Conservation (phyloP, 208 protist genomes). For the Trypanosoma avium region DNA sequence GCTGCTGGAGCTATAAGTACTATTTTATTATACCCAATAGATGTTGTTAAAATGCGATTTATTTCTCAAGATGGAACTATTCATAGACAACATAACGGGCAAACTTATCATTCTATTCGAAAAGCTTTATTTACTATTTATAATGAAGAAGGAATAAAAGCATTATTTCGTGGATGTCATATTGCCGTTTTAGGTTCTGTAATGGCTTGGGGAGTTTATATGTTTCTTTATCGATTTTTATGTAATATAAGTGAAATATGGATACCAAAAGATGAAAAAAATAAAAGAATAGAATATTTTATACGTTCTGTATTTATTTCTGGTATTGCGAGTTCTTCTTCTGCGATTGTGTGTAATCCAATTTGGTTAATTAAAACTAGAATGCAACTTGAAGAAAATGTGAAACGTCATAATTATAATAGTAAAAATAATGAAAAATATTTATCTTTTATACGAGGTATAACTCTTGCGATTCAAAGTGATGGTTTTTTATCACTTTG, state of each 20-base stretch:
- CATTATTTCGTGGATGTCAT: slow-evolving; percentile 72
- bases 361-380: slow-evolving; percentile 91
- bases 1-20: slow-evolving; percentile 55
- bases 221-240: slow-evolving; percentile 81
- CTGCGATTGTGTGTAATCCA: slow-evolving; percentile 74
- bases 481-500: slow-evolving; percentile 72
- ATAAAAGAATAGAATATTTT: slow-evolving; percentile 34
- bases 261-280: slow-evolving; percentile 1
- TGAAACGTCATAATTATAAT: not conserved
- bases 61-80: slow-evolving; percentile 84
- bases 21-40: slow-evolving; percentile 80
- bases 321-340: slow-evolving; percentile 53
- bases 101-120: slow-evolving; percentile 49
- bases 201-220: slow-evolving; percentile 82
- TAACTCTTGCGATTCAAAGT: slow-evolving; percentile 50
- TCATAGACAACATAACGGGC: slow-evolving; percentile 71
- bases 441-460: slow-evolving; percentile 53
- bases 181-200: slow-evolving; percentile 61
- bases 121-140: slow-evolving; percentile 38
- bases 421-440: slow-evolving; percentile 30
- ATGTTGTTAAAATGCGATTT: slow-evolving; percentile 86
- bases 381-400: slow-evolving; percentile 70
- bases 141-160: slow-evolving; percentile 53
- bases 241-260: slow-evolving; percentile 25
- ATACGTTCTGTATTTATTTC: slow-evolving; percentile 56